phyloP scores from a whole-genome alignment of 2,329 filamentous ascomycete species.

The Fulvia fulva region DNA sequence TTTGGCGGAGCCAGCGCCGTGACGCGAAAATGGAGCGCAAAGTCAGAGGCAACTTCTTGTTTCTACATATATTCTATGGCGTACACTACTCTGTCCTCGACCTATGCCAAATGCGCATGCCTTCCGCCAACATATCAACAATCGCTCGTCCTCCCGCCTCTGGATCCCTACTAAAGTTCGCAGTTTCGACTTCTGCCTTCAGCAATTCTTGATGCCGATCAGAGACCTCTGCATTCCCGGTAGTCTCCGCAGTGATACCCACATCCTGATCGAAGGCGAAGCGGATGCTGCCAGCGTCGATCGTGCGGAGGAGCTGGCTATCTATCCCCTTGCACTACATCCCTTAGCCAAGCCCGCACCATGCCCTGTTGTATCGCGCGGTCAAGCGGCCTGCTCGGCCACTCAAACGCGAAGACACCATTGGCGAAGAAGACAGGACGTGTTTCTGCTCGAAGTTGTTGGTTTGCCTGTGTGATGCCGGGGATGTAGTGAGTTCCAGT shows the following conservation, averaged over 20 bases:
- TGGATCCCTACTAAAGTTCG: not conserved
- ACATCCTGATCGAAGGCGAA: not conserved
- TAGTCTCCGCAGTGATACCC: not conserved
- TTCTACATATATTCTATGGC: not conserved
- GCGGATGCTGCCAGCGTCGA: not conserved
- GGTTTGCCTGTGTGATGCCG: not conserved
- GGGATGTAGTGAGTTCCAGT: not conserved
- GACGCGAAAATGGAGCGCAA: not conserved
- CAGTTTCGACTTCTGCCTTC: not conserved
- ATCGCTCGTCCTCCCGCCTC: not conserved
- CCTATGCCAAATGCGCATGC: too few relatives aligned
- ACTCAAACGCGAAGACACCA: not conserved
- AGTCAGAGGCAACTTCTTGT: not conserved
- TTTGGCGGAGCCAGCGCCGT: not conserved
- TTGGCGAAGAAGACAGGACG: not conserved
- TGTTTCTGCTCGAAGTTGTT: not conserved
- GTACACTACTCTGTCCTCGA: not conserved
- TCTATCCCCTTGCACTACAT: not conserved
- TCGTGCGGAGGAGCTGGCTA: not conserved
- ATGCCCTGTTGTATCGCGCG: not conserved
- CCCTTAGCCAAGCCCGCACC: not conserved
- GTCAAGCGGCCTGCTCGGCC: not conserved
- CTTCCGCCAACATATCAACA: not conserved
- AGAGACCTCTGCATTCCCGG: not conserved
- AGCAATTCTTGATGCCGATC: not conserved